Evolutionary conservation across 768 basidiomycete species (phyloP).

Genomic region (Hygrocybe punicea): DNA sequence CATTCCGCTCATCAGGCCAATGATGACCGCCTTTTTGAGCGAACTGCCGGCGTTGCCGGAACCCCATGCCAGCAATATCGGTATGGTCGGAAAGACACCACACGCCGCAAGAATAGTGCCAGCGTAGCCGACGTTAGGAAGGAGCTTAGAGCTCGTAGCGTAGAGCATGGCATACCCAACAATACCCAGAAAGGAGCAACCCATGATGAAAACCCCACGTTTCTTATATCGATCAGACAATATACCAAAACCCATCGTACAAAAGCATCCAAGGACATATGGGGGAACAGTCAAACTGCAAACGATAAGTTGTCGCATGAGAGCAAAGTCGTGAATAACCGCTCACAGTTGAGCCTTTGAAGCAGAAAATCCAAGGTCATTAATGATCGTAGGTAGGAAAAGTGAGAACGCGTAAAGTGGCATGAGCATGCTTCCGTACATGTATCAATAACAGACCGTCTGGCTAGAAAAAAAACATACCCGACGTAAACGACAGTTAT

Average conservation of each 20-base stretch:
- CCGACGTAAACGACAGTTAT: constrained; percentile 27
- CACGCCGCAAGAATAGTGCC: constrained; percentile 49
- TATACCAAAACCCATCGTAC: constrained; percentile 29
- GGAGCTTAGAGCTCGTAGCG: constrained; percentile 23
- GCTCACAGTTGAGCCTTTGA: constrained; percentile 33
- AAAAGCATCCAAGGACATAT: constrained; percentile 29
- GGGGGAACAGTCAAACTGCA: constrained; percentile 34
- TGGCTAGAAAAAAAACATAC: constrained; percentile 17
- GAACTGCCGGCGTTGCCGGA: constrained; percentile 56
- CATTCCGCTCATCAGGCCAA: constrained; percentile 53
- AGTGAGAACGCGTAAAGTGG: constrained; percentile 42
- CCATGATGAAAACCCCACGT: constrained; percentile 44
- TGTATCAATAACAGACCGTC: not conserved
- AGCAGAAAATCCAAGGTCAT: constrained; percentile 43
- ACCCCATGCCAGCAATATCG: constrained; percentile 51
- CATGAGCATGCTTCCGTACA: constrained; percentile 30
- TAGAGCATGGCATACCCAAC: constrained; percentile 45
- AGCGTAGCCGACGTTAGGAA: constrained; percentile 41
- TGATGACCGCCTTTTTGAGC: constrained; percentile 46
- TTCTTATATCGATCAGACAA: constrained; percentile 30
- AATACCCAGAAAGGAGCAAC: constrained; percentile 35
- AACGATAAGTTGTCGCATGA: not conserved
- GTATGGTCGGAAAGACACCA: constrained; percentile 52
- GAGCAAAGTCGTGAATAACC: not conserved
- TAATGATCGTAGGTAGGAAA: constrained; percentile 35